Evolutionary conservation across 2,329 filamentous ascomycete species (phyloP).

Genomic region (Venturia effusa): DNA sequence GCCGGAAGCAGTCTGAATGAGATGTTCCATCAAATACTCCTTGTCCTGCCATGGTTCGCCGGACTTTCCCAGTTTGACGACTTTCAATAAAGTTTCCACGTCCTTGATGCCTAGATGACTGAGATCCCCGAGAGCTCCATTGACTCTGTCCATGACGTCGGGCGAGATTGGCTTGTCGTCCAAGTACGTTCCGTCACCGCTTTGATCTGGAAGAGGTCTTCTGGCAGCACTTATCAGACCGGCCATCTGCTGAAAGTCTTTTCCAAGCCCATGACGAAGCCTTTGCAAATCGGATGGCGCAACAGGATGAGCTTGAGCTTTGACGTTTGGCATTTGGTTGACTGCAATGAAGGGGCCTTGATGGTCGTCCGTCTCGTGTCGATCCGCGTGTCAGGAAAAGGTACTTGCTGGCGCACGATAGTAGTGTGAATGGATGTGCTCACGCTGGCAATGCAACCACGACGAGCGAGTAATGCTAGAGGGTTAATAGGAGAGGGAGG

Average conservation of each 20-base stretch:
- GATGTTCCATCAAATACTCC: constrained; percentile 48
- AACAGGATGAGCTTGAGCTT: constrained; percentile 7
- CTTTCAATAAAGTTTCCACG: constrained; percentile 26
- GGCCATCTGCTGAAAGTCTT: constrained; percentile 33
- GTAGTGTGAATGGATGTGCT: background rate
- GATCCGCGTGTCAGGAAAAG: background rate
- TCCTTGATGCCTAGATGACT: constrained; percentile 23
- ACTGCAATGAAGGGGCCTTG: background rate
- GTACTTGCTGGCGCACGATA: background rate
- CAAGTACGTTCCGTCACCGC: constrained; percentile 51
- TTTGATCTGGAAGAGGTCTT: constrained; percentile 52
- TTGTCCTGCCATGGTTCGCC: constrained; percentile 50
- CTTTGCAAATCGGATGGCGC: constrained; percentile 7
- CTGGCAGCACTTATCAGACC: constrained; percentile 43
- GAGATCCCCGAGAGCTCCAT: constrained; percentile 17
- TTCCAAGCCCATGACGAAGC: constrained; percentile 23
- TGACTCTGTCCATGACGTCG: constrained; percentile 2
- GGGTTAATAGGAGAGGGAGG: background rate
- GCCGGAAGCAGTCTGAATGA: constrained; percentile 34
- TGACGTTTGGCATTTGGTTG: constrained; percentile 7
- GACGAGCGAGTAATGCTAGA: background rate
- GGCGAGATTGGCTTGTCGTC: constrained; percentile 16
- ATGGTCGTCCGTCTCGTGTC: background rate
- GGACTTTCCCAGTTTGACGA: constrained; percentile 28
- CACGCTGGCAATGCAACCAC: background rate